Conservation (phyloP, 2,329 filamentous ascomycete species). For the Curvularia verruculosa region DNA sequence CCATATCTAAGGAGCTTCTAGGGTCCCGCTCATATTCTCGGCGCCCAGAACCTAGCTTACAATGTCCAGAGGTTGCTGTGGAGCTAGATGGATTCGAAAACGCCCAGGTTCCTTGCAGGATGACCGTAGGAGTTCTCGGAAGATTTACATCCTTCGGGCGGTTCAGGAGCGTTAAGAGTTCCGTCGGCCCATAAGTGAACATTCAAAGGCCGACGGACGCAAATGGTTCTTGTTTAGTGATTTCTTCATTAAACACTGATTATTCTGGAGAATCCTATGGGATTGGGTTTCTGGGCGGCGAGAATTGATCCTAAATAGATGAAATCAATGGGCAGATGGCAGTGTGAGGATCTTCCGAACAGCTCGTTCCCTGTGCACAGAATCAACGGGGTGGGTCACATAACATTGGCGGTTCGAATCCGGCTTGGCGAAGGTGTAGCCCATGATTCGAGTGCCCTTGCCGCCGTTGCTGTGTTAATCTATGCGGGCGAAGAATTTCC, state of each 20-base stretch:
- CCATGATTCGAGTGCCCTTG: background rate
- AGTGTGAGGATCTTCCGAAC: background rate
- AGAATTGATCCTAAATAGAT: background rate
- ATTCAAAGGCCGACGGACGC: background rate
- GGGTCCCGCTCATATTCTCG: background rate
- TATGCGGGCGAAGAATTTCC: conserved; percentile 10
- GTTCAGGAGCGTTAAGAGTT: background rate
- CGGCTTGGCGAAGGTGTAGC: conserved; percentile 6
- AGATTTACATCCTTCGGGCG: background rate
- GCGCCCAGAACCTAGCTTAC: background rate
- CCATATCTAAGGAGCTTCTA: background rate
- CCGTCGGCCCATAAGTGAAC: background rate
- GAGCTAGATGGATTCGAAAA: background rate
- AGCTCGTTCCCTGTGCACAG: background rate
- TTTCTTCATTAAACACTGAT: background rate
- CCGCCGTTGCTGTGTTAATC: conserved; percentile 2
- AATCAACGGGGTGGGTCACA: background rate
- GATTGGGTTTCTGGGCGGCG: background rate
- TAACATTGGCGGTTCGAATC: background rate
- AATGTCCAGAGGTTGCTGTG: background rate
- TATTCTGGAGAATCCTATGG: too few species aligned
- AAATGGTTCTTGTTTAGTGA: background rate
- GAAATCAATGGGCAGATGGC: background rate
- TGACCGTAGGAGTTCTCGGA: background rate
- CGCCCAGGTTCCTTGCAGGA: background rate